Conservation (phyloP, 768 basidiomycete genomes). For the Royoungia palumana region DNA sequence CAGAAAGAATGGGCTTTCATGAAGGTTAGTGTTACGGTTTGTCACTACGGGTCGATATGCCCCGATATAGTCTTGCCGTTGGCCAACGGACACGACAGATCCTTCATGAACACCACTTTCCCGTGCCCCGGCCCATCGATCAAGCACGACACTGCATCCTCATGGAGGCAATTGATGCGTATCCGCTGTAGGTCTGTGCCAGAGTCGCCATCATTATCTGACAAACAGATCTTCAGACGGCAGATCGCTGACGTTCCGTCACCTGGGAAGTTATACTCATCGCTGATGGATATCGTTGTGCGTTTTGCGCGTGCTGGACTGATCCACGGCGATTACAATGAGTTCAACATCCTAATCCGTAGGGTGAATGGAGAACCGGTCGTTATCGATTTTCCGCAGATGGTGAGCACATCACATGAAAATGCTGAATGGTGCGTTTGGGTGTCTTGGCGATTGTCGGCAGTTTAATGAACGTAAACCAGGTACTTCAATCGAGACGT, state of each 20-base stretch:
- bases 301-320: constrained; percentile 90
- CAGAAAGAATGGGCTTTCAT: constrained; percentile 99
- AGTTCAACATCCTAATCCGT: constrained; percentile 95
- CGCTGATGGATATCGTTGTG: constrained; percentile 93
- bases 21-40: constrained; percentile 60
- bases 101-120: constrained; percentile 86
- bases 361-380: constrained; percentile 73
- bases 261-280: constrained; percentile 87
- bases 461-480: constrained; percentile 7
- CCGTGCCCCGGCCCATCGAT: constrained; percentile 90
- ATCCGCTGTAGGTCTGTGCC: constrained; percentile 68
- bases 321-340: constrained; percentile 99
- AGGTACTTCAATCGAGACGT: constrained; percentile 99
- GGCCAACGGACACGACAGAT: constrained; percentile 49
- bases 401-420: constrained; percentile 95
- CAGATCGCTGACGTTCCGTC: constrained; percentile 81
- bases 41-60: neutral
- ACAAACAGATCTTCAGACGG: constrained; percentile 48
- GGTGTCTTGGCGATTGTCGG: constrained; percentile 12
- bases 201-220: neutral
- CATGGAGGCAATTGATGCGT: constrained; percentile 95
- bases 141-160: constrained; percentile 93
- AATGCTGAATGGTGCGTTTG: constrained; percentile 88
- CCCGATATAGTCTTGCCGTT: neutral
- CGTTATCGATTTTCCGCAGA: constrained; percentile 98